Evolutionary conservation across 2,329 filamentous ascomycete genomes (phyloP), one percentile per base, ranked within the genome.

Genomic region (Stylonectria norvegica): DNA sequence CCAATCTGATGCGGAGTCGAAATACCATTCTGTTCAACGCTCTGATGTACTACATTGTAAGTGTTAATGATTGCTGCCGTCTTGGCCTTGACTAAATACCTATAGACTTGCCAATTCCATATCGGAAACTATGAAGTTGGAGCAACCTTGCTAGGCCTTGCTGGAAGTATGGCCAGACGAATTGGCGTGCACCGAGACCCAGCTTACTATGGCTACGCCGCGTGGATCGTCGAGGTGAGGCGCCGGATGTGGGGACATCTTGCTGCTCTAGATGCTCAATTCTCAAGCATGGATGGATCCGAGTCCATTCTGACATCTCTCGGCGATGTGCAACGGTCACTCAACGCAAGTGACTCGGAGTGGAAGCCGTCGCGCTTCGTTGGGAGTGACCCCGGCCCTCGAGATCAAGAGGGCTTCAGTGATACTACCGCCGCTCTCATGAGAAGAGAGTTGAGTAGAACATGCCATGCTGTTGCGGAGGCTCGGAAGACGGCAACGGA

Each of bases 161-260:
- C 47, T 4, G 45, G 43, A 16, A 49, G 38, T 25, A 47, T 49
- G 14, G 47, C 47, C 15, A 41, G 38, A 10, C 40, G 47, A 17
- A 44, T 47, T 18, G 47, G 47, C 12, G 37, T 49, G 44, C 47
- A 49, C 22, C 35, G 43, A 33, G 47, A 49, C 15, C 47, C 47
- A 12, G 43, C 44, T 11, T 47, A 44, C 22, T 49, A 49, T 16
- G 47, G 47, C 5, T 49, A 49, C 22, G 34, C 43, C 14, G 36
- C 47, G 5, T 49, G 47, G 47, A 42, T 40, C 17, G 32, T 47
- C n/a, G 47, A 49, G 27, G 37, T 49, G 20, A 42, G 47, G 29
- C 34, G 47, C 10, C 40, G 47, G 6, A 40, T 49, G 34, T 49
- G 47, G 47, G 44, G 47, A 4, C 47, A 49, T 16, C 35, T 47